Conservation (phyloP, 192 early-diverging fungal species). For the Backusella tarrabulga region DNA sequence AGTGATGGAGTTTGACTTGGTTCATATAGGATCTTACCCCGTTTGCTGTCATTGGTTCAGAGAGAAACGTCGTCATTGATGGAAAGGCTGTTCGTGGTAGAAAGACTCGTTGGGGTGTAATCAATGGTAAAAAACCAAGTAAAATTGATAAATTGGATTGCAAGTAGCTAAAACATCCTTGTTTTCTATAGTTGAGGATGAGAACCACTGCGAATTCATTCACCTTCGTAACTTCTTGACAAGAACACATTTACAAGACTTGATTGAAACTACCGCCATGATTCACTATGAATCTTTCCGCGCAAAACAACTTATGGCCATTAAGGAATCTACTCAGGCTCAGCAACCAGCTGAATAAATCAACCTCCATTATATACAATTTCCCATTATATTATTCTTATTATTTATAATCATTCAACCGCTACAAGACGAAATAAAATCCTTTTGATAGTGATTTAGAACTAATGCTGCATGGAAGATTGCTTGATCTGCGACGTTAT, state of each 20-base stretch:
- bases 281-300: slow-evolving; percentile 97
- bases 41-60: slow-evolving; percentile 94
- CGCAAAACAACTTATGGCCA: slow-evolving; percentile 59
- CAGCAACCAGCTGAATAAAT: neutral
- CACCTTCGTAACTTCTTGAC: slow-evolving; percentile 90
- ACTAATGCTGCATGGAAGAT: neutral
- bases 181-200: slow-evolving; percentile 76
- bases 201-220: slow-evolving; percentile 93
- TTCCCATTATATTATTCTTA: neutral
- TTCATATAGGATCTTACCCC: slow-evolving; percentile 77
- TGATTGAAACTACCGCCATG: slow-evolving; percentile 89
- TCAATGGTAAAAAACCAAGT: slow-evolving; percentile 57
- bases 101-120: slow-evolving; percentile 87
- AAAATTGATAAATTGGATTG: neutral
- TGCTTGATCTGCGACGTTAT: neutral
- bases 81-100: slow-evolving; percentile 91
- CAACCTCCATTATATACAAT: neutral
- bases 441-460: neutral
- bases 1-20: neutral
- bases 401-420: neutral
- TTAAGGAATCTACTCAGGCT: slow-evolving; percentile 50
- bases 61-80: slow-evolving; percentile 82
- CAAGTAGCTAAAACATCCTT: slow-evolving; percentile 59
- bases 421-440: neutral
- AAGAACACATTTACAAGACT: slow-evolving; percentile 87